Evolutionary conservation across 202 grass and related monocot genomes (phyloP), one percentile per base, ranked within the genome.

Genomic region (Elaeis oleifera): DNA sequence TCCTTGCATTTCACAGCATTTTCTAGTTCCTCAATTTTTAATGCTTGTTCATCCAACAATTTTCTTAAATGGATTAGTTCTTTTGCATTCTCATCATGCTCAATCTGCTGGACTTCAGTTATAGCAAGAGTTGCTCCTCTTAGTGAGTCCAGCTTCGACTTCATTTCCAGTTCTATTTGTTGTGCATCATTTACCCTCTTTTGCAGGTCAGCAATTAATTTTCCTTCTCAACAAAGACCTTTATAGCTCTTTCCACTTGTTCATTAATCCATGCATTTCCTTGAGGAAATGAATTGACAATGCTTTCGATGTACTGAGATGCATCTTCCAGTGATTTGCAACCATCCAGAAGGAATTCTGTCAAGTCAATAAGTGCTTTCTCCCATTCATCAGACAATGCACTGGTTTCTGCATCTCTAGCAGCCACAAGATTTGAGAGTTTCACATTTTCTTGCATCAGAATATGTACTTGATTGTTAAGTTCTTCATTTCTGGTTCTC

Each of bases 121-220:
- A 95, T 89, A 61, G 90, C 82, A 75, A 95, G 81, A 78, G 82
- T 79, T 68, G 90, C 90, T 69, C 82, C 90, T 73, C 63, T 95
- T 61, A 95, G 67, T 76, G 79, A 89, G 56, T 89, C 79, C 63
- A 95, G 68, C 67, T 89, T 95, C 51, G 70, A 72, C 53, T 81
- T 85, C 74, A 89, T 78, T 70, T 85, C 85, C 70, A 54, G 79
- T 61, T 74, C 76, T 49, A 89, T 82, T 74, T 64, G 74, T 39
- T 77, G 77, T 68, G 85, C 81, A 76, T 59, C 67, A 52, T 83
- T 65, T 62, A 95, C 78, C 65, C 85, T 87, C 56, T 39, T 77
- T 68, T 78, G 82, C 72, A 95, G 82, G 60, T 75, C 84, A 19
- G 64, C 73, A 27, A 95, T 82, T 63, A 89, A 59, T 44, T 74